These are phyloP conservation scores for Cordyceps javanica DNA, from an alignment of 2,329 filamentous ascomycete genomes.

Conservation along the genomic window DNA sequence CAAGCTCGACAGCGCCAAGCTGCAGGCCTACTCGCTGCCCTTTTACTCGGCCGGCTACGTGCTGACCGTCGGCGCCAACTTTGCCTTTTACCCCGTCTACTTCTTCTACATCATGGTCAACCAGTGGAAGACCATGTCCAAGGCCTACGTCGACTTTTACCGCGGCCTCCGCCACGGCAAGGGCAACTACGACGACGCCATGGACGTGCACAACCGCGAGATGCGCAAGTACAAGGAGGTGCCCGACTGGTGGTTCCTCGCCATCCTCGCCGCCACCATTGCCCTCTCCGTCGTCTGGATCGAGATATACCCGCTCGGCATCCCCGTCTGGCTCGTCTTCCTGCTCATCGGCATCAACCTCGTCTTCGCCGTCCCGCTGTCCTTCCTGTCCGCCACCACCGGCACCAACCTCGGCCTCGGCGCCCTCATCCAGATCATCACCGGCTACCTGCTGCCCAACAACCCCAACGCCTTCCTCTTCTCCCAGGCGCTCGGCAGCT, in stretches of 20 bases:
- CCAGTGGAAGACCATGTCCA: conserved; percentile 31
- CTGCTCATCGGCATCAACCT: conserved; percentile 27
- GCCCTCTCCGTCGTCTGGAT: conserved; percentile 24
- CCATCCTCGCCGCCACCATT: conserved; percentile 29
- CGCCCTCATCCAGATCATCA: conserved; percentile 36
- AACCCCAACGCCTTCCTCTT: conserved; percentile 19
- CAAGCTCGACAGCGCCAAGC: conserved; percentile 30
- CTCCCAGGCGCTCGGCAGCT: conserved; percentile 8
- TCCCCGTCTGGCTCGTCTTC: conserved; percentile 21
- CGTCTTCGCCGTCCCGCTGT: conserved; percentile 37
- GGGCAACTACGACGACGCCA: conserved; percentile 34
- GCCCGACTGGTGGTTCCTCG: conserved; percentile 42
- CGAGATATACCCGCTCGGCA: conserved; percentile 19
- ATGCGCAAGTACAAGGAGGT: conserved; percentile 39
- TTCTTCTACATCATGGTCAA: conserved; percentile 38
- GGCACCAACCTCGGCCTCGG: conserved; percentile 37
- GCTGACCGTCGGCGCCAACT: conserved; percentile 35
- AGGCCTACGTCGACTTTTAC: conserved; percentile 34
- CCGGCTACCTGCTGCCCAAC: conserved; percentile 20
- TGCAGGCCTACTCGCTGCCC: conserved; percentile 37
- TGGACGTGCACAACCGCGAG: conserved; percentile 33
- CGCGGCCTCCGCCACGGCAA: conserved; percentile 32
- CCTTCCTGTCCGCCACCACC: conserved; percentile 38
- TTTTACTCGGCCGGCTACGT: conserved; percentile 39
- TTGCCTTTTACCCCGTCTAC: conserved; percentile 38